phyloP scores from a whole-genome alignment of 2,329 filamentous ascomycete species.

The Cercospora sp. region DNA sequence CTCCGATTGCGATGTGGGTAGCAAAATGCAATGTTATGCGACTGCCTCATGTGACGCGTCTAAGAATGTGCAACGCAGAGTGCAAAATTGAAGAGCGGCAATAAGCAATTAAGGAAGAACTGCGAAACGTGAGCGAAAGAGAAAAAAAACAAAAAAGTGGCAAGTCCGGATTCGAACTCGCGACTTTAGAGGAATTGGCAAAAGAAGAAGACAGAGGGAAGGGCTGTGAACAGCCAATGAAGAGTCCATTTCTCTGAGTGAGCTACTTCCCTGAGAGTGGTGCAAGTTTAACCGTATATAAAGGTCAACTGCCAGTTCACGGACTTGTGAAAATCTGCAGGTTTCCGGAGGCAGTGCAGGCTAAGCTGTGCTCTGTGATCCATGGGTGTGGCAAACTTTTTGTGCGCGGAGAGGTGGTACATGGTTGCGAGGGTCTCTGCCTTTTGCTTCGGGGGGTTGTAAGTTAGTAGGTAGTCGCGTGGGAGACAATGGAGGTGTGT shows the following conservation, averaged over 20 bases:
- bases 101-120: background rate
- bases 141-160: background rate
- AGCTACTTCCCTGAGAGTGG: background rate
- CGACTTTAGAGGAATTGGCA: background rate
- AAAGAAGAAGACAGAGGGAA: background rate
- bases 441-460: too few relatives aligned
- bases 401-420: too few relatives aligned
- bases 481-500: background rate
- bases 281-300: background rate
- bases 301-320: background rate
- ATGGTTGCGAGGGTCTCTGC: background rate
- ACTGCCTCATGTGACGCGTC: too few relatives aligned
- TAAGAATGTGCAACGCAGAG: too few relatives aligned
- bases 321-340: background rate
- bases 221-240: background rate
- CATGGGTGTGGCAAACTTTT: background rate
- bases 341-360: background rate
- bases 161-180: background rate
- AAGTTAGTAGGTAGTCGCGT: background rate
- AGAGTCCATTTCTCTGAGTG: background rate
- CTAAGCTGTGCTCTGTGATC: background rate
- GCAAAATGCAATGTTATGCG: too few relatives aligned
- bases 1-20: too few relatives aligned
- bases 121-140: background rate
- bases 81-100: too few relatives aligned